Evolutionary conservation across 2,329 filamentous ascomycete genomes (phyloP), one percentile per base, ranked within the genome.

Genomic region (Nemania serpens): DNA sequence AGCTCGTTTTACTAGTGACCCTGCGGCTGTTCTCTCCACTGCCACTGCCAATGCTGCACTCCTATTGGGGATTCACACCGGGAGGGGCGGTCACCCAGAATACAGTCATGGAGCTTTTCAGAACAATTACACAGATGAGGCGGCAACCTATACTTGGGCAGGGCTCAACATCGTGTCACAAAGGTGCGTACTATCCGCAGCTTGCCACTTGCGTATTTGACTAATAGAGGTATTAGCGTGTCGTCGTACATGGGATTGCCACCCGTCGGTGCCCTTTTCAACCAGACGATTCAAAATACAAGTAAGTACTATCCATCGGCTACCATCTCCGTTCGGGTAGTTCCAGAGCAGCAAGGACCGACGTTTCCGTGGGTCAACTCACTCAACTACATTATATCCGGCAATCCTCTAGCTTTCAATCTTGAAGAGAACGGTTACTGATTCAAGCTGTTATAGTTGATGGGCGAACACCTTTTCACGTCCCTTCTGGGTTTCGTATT

Each of bases 151-250:
- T 48, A 83, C 82, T 0, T 85, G 83, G 83, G 75, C 81, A 2
- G 81, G 80, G 1, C 81, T 81, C 62, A 84, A 82, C 22, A 80
- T 83, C 13, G 74, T 84, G 7, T 76, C 80, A 0, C 82, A 85
- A 62, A 78, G 78, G 80, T 36, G 34, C 6, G 6, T 82, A 67
- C 2, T 45, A 42, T 33, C 39, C 18, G n/a, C 36, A 37, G 20
- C 29, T 17, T 3, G 7, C 15, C 17, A 41, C 39, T 42, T 3
- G 2, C 18, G 29, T 46, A 17, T 20, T 36, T 12, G 12, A 34
- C 51, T 56, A 48, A 2, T 78, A 79, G 55, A 75, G 73, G 78
- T 66, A 9, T 68, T 49, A 78, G 76, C 50, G 70, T 76, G 29
- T 71, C 78, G 3, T 77, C 80, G 3, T 77, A 74, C 41, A 75